Percentiles rank a stretch among this genome's conserved stretches.
phyloP scores from a whole-genome alignment of 148 eudicot genomes.

The Simmondsia chinensis region DNA sequence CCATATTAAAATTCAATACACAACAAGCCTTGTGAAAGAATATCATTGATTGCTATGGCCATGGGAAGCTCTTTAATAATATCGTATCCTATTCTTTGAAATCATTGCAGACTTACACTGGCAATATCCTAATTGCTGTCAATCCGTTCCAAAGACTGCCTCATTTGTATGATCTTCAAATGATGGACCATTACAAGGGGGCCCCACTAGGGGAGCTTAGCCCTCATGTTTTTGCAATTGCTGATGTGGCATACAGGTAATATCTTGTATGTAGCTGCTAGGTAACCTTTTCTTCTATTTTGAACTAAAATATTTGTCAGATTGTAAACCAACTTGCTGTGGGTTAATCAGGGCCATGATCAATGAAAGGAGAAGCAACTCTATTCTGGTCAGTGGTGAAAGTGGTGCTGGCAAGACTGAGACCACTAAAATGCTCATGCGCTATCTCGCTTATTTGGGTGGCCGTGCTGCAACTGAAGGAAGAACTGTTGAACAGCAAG shows the following conservation, averaged over 20 bases:
- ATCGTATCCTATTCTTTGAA: slow-evolving; percentile 36
- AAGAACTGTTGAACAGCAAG: slow-evolving; percentile 91
- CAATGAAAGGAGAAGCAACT: slow-evolving; percentile 79
- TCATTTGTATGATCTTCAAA: slow-evolving; percentile 61
- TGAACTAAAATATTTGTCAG: no score
- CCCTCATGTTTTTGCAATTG: slow-evolving; percentile 94
- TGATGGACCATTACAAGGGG: slow-evolving; percentile 96
- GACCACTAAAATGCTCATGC: slow-evolving; percentile 97
- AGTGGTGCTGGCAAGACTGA: slow-evolving; percentile 98
- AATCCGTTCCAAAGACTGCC: slow-evolving; percentile 96
- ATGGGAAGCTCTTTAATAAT: slow-evolving; percentile 30
- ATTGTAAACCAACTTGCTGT: slow-evolving; percentile 4
- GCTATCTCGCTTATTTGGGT: slow-evolving; percentile 87
- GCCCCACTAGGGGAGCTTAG: slow-evolving; percentile 76
- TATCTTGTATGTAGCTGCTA: slow-evolving; percentile 2
- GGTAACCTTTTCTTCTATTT: background rate
- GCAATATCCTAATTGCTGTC: slow-evolving; percentile 90
- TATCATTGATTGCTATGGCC: slow-evolving; percentile 30
- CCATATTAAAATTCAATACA: no score
- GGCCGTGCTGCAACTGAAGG: slow-evolving; percentile 87
- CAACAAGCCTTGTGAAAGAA: slow-evolving; percentile 23
- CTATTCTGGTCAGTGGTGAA: slow-evolving; percentile 93
- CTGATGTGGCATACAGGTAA: slow-evolving; percentile 87
- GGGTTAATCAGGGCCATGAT: slow-evolving; percentile 69
- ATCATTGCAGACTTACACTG: slow-evolving; percentile 89